phyloP scores from a whole-genome alignment of 352 stramenopile species.

The Phytopythium cucurbitacearum region DNA sequence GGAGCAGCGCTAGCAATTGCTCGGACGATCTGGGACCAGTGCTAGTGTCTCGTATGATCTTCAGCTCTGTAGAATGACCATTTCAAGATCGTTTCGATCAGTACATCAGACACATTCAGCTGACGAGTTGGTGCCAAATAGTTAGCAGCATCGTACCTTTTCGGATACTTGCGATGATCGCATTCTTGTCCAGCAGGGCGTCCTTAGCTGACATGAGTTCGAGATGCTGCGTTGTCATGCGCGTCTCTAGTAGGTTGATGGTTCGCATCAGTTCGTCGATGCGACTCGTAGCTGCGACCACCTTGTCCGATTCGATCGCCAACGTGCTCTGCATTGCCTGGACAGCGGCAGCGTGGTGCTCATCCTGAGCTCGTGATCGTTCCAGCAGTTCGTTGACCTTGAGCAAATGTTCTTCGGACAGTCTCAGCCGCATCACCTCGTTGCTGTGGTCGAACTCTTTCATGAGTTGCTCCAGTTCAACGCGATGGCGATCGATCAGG shows the following conservation, averaged over 20 bases:
- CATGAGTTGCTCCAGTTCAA: constrained; percentile 3
- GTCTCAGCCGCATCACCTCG: constrained; percentile 13
- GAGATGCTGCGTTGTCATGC: too few species aligned
- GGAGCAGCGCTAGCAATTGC: constrained; percentile 27
- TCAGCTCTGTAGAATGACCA: constrained; percentile 18
- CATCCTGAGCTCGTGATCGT: constrained; percentile 10
- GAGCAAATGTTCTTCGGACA: constrained; percentile 15
- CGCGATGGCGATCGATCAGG: constrained; percentile 3
- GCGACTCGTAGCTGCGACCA: constrained; percentile 4
- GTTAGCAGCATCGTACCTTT: background rate
- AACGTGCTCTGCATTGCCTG: constrained; percentile 7
- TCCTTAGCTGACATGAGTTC: too few species aligned
- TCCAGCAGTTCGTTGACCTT: constrained; percentile 22
- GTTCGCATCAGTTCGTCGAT: constrained; percentile 5
- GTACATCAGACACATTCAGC: too few species aligned
- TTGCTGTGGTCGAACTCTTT: constrained; percentile 11
- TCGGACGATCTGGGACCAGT: constrained; percentile 17
- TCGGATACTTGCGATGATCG: too few species aligned
- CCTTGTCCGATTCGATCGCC: constrained; percentile 3
- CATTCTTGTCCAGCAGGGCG: too few species aligned
- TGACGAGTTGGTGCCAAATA: background rate
- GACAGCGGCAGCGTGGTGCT: constrained; percentile 8
- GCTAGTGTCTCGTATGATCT: constrained; percentile 17
- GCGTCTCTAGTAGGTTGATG: background rate
- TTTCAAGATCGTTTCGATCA: too few species aligned